Evolutionary conservation across 352 stramenopile genomes (phyloP).

Genomic region (Globisporangium emineosum): DNA sequence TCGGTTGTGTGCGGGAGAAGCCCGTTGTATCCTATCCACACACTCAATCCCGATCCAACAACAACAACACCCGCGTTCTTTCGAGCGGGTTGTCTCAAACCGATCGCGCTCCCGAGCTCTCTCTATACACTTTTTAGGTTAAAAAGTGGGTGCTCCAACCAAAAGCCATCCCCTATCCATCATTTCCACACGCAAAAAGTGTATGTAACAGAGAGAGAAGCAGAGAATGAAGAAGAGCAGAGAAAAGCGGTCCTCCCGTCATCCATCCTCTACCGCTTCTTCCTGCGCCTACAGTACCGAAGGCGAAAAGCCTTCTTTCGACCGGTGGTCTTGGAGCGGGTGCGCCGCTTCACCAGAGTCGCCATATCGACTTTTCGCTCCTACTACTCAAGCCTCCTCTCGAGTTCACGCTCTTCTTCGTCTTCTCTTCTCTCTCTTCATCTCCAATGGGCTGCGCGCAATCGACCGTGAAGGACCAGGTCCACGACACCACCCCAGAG

Average conservation of each 20-base stretch:
- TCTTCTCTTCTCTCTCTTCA: constrained; percentile 3
- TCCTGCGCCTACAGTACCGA: background rate
- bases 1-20: background rate
- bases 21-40: background rate
- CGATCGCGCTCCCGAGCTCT: background rate
- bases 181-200: background rate
- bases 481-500: constrained; percentile 24
- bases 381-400: constrained; percentile 10
- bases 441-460: constrained; percentile 66
- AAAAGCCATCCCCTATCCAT: background rate
- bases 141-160: no score
- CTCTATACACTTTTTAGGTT: background rate
- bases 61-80: background rate
- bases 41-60: background rate
- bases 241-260: background rate
- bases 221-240: background rate
- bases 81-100: background rate
- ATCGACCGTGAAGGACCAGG: constrained; percentile 51
- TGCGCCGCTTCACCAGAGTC: background rate
- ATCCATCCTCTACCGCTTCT: background rate
- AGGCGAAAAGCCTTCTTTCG: constrained; percentile 1
- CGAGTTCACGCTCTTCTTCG: constrained; percentile 12
- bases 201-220: background rate
- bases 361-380: constrained; percentile 7
- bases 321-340: no score